A percentile compares a stretch with the other conserved stretches of the same genome.
Conservation (phyloP, 768 basidiomycete genomes). For the Lactifluus echinatus region DNA sequence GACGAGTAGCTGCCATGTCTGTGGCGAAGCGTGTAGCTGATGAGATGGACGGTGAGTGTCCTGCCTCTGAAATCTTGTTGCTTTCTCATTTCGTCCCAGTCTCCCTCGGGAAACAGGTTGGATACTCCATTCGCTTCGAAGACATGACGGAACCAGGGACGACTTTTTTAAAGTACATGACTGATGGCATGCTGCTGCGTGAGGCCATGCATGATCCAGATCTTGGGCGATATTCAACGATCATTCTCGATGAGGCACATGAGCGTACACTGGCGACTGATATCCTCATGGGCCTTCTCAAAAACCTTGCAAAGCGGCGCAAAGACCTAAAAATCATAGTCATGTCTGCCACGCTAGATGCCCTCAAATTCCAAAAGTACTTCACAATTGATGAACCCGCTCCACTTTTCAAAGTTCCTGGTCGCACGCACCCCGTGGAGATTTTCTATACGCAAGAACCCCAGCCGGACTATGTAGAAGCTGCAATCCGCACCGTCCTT, state of each 20-base stretch:
- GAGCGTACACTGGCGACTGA: slow-evolving; percentile 97
- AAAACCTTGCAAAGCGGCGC: slow-evolving; percentile 70
- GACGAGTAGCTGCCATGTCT: slow-evolving; percentile 95
- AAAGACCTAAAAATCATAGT: slow-evolving; percentile 91
- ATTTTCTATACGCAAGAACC: slow-evolving; percentile 91
- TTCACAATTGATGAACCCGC: slow-evolving; percentile 52
- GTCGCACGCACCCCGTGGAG: slow-evolving; percentile 91
- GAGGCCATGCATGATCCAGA: slow-evolving; percentile 97
- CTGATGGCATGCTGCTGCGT: slow-evolving; percentile 95
- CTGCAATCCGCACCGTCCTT: slow-evolving; percentile 89
- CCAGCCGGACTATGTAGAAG: slow-evolving; percentile 94
- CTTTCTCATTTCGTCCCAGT: slow-evolving; percentile 39
- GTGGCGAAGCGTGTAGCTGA: slow-evolving; percentile 98
- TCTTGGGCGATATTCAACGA: slow-evolving; percentile 86
- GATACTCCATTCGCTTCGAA: slow-evolving; percentile 97
- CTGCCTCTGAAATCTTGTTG: slow-evolving; percentile 6
- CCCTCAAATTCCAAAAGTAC: slow-evolving; percentile 94
- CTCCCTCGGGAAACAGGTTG: slow-evolving; percentile 87
- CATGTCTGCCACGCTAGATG: slow-evolving; percentile 98
- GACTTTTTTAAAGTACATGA: slow-evolving; percentile 99
- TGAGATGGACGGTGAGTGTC: slow-evolving; percentile 87
- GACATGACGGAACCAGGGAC: slow-evolving; percentile 87
- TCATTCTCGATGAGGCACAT: slow-evolving; percentile 98
- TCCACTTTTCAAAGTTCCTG: slow-evolving; percentile 85
- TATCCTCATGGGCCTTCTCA: slow-evolving; percentile 96